phyloP scores from a whole-genome alignment of 805 yeast genomes.

The Kuraishia piskuri region DNA sequence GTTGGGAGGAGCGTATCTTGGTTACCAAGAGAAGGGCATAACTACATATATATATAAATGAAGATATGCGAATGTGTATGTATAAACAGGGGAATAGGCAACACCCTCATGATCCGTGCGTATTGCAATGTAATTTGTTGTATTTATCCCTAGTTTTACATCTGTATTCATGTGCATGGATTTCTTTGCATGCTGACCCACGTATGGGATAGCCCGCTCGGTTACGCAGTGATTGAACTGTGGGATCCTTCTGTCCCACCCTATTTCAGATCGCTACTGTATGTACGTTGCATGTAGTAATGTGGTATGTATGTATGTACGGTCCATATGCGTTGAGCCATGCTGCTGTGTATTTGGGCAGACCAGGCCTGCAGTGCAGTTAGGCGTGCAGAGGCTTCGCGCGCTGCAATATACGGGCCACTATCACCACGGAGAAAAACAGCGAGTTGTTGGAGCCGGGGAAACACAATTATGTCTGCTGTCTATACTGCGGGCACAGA shows the following conservation, averaged over 20 bases:
- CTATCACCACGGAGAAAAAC: too few relatives aligned
- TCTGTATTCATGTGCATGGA: neutral
- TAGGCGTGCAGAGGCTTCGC: too few relatives aligned
- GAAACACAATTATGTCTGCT: neutral
- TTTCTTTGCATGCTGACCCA: neutral
- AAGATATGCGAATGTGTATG: neutral
- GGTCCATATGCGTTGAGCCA: neutral
- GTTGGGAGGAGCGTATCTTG: too few relatives aligned
- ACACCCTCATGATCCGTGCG: neutral
- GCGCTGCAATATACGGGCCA: too few relatives aligned
- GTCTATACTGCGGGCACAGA: too few relatives aligned
- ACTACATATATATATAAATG: too few relatives aligned
- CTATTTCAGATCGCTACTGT: neutral
- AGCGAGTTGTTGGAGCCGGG: too few relatives aligned
- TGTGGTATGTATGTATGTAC: neutral
- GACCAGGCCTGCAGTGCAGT: too few relatives aligned
- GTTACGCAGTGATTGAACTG: neutral
- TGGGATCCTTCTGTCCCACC: neutral
- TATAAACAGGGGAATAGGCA: neutral
- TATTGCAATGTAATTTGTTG: neutral
- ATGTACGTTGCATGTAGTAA: neutral
- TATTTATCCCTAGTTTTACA: neutral
- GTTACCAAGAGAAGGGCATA: too few relatives aligned
- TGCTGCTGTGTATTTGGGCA: neutral
- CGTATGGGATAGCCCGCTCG: neutral